Base-by-base conservation (phyloP, 176 grass and related monocot species). In the Pharus latifolius region DNA sequence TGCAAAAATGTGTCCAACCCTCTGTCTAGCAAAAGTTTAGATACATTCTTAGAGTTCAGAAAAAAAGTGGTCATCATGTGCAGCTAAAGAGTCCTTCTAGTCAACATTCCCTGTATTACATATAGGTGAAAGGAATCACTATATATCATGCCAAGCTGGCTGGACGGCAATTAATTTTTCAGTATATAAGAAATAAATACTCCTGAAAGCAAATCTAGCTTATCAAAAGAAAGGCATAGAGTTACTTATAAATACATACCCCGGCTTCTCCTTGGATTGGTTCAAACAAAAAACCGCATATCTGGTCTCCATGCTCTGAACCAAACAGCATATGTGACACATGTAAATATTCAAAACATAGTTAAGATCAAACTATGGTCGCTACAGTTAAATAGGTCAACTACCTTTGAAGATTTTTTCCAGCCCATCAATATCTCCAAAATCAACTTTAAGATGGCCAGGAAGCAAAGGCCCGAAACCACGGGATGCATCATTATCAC, bases 231-330 rank as follows among this genome's bases (percentile, higher is more conserved):
- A 55, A 72, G 10, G 43, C 67, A n/a, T n/a, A 34, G 5, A 60
- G 31, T n/a, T 66, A 60, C 25, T 56, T 37, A 45, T 63, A 75
- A n/a, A 80, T 49, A 72, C 78, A 18, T 93, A 98, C 94, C 79
- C 94, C 94, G 57, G 94, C 94, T 79, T 98, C 94, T 77, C 94
- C 94, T 91, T 98, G 94, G 67, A 98, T 93, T 48, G 94, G 94
- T 87, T 98, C 94, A 72, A 98, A 98, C 37, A 98, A 46, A 93
- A 98, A 98, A 18, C 86, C 81, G 3, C 94, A 98, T 60, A 98
- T 88, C 47, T 16, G 53, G 64, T 85, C 84, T 56, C 89, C 89
- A 49, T 91, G 87, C 54, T 85, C 94, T 98, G 89, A 69, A 74
- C 13, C 16, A 77, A 80, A 63, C 46, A 78, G 27, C n/a, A 15